These are phyloP conservation scores for Thalassiosira mediterranea DNA, from an alignment of 352 stramenopile species.

Conservation along the genomic window DNA sequence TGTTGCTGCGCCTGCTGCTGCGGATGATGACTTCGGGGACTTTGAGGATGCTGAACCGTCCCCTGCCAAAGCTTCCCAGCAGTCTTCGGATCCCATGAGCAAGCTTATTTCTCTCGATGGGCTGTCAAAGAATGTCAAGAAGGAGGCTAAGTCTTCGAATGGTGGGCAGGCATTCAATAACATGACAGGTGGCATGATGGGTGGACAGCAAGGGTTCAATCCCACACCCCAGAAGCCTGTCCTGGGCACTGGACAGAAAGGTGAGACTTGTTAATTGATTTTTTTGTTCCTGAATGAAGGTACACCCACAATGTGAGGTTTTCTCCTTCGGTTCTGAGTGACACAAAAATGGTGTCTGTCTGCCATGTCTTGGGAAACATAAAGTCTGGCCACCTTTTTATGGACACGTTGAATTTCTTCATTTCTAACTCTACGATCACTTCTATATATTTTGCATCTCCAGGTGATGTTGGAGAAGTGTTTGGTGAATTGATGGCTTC, in stretches of 20 bases:
- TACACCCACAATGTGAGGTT: too few species aligned
- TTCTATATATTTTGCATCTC: constrained; percentile 13
- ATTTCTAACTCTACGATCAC: constrained; percentile 1
- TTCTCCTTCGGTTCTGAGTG: constrained; percentile 10
- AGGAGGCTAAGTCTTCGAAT: constrained; percentile 55
- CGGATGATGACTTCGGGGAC: constrained; percentile 79
- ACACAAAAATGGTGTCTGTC: too few species aligned
- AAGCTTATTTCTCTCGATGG: constrained; percentile 80
- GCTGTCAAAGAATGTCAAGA: constrained; percentile 79
- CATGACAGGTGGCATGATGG: constrained; percentile 14
- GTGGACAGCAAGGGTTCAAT: constrained; percentile 1
- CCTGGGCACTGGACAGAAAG: constrained; percentile 25
- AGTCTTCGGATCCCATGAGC: constrained; percentile 63
- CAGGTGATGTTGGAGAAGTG: constrained; percentile 42
- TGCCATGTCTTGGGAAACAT: too few species aligned
- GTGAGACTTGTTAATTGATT: too few species aligned
- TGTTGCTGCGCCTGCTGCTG: constrained; percentile 5
- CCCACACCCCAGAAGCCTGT: constrained; percentile 12
- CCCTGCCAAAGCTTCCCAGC: constrained; percentile 18
- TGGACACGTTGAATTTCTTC: too few species aligned
- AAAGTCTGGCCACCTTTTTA: too few species aligned
- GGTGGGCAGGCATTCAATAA: background rate
- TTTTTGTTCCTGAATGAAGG: constrained; percentile 15
- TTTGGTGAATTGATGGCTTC: constrained; percentile 37
- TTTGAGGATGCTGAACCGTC: constrained; percentile 58